Percentiles rank a stretch among this genome's conserved stretches.
Evolutionary conservation across 192 early-diverging fungal species (phyloP).

Genomic region (Coemansia sp.): DNA sequence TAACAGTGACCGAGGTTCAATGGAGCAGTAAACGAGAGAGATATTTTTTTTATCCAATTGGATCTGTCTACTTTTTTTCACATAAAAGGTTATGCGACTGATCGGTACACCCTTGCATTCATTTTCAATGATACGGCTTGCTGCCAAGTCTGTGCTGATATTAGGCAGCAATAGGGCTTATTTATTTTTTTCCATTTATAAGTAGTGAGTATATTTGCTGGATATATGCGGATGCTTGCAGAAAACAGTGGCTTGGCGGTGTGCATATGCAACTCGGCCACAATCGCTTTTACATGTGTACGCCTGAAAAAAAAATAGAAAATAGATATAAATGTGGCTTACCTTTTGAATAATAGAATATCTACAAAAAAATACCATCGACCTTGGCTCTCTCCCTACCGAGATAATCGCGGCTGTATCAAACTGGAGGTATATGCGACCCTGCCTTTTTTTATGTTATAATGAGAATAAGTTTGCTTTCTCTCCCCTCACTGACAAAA

Average conservation of each 20-base stretch:
- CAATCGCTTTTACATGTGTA: background rate
- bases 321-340: background rate
- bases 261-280: constrained; percentile 6
- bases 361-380: background rate
- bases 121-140: background rate
- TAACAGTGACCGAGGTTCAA: background rate
- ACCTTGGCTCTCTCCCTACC: background rate
- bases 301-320: background rate
- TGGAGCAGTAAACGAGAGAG: background rate
- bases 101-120: background rate
- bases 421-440: background rate
- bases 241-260: background rate
- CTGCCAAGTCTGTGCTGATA: background rate
- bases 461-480: background rate
- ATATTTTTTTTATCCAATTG: background rate
- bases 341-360: background rate
- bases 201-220: background rate
- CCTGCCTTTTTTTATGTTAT: background rate
- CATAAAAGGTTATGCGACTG: background rate
- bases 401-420: background rate
- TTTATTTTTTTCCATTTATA: background rate
- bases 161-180: background rate
- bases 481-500: background rate
- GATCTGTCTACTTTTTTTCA: background rate
- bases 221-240: background rate